Percentiles rank a stretch among this genome's conserved stretches.
phyloP scores from a whole-genome alignment of 331 rosid genomes.

The Phaseolus coccineus region DNA sequence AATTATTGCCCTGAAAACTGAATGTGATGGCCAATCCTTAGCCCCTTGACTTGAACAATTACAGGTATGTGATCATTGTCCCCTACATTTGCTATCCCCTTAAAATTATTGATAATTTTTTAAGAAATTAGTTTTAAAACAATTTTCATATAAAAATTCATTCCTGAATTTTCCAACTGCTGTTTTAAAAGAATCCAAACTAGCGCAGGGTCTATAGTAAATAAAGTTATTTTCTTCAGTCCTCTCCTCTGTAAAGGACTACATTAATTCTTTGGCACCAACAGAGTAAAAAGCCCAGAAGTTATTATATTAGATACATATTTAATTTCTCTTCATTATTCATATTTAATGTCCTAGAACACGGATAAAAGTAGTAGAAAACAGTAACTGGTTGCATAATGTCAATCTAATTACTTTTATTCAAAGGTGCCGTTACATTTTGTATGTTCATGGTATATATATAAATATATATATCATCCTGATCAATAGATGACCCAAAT shows the following conservation, averaged over 20 bases:
- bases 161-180: neutral
- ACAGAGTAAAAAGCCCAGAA: neutral
- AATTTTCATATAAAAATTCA: neutral
- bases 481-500: neutral
- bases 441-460: neutral
- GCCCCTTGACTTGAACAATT: constrained; percentile 17
- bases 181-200: constrained; percentile 9
- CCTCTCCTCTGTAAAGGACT: constrained; percentile 3
- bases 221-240: neutral
- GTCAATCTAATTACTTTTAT: neutral
- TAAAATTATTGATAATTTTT: neutral
- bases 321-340: too few species aligned
- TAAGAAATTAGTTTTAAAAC: neutral
- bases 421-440: neutral
- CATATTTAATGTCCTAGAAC: too few species aligned
- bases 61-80: constrained; percentile 12
- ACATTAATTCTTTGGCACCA: neutral
- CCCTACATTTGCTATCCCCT: neutral
- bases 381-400: neutral
- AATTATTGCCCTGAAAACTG: neutral
- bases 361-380: neutral
- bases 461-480: neutral
- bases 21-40: neutral
- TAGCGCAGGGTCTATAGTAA: neutral
- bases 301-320: too few species aligned